These are phyloP conservation scores for Colletotrichum plurivorum DNA, from an alignment of 2,329 filamentous ascomycete genomes.

Conservation along the genomic window DNA sequence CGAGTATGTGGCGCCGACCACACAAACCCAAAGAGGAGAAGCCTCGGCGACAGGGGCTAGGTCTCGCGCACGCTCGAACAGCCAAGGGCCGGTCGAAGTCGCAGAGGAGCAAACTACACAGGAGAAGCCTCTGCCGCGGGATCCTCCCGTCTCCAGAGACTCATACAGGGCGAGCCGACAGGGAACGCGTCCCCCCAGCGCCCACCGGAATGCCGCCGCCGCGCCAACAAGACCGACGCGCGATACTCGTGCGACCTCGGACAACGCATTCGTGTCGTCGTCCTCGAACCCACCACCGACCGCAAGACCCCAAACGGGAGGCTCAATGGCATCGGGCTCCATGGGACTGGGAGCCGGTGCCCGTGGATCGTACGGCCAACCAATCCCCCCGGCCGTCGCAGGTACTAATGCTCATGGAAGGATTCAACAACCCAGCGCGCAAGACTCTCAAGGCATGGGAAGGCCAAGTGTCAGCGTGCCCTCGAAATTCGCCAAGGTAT, in stretches of 20 bases:
- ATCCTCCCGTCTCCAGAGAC: conserved; percentile 65
- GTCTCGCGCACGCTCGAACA: conserved; percentile 63
- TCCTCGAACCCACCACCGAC: conserved; percentile 60
- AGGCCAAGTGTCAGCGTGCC: conserved; percentile 73
- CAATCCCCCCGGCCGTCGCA: conserved; percentile 87
- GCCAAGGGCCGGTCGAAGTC: conserved; percentile 65
- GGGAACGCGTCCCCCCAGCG: conserved; percentile 62
- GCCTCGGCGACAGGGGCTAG: conserved; percentile 46
- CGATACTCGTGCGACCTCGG: conserved; percentile 68
- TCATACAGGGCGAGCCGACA: conserved; percentile 54
- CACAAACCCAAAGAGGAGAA: conserved; percentile 82
- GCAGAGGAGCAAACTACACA: conserved; percentile 48
- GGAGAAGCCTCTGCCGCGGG: conserved; percentile 73
- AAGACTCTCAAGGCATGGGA: conserved; percentile 78
- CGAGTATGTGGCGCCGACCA: conserved; percentile 94
- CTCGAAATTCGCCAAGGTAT: conserved; percentile 70
- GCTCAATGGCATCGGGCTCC: conserved; percentile 81
- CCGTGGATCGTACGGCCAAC: conserved; percentile 88
- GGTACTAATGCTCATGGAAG: conserved; percentile 91
- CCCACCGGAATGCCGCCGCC: conserved; percentile 56
- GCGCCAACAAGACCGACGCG: conserved; percentile 61
- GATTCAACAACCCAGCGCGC: conserved; percentile 87
- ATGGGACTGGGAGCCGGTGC: conserved; percentile 68
- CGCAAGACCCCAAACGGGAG: conserved; percentile 83
- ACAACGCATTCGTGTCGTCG: conserved; percentile 66